phyloP scores from a whole-genome alignment of 2,329 filamentous ascomycete genomes.

The Paecilomyces niveus region DNA sequence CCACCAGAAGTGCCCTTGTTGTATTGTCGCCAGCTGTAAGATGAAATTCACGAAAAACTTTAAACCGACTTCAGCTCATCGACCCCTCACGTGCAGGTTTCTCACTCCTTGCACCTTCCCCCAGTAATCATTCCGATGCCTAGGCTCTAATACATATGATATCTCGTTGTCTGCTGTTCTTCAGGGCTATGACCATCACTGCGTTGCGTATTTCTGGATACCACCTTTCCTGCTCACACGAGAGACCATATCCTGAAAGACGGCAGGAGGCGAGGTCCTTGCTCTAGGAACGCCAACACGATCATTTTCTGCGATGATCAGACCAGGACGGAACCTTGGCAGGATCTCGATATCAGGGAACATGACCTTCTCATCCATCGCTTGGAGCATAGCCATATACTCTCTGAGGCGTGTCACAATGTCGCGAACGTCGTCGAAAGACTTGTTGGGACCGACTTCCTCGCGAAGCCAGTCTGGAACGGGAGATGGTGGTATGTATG shows the following conservation, averaged over 20 bases:
- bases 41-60: not conserved
- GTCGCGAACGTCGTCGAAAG: constrained; percentile 21
- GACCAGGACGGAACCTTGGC: constrained; percentile 18
- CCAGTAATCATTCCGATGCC: not conserved
- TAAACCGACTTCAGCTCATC: not conserved
- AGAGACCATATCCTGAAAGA: not conserved
- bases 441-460: constrained; percentile 16
- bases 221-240: constrained; percentile 3
- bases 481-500: constrained; percentile 22
- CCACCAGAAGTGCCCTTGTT: not conserved
- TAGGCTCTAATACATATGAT: too few species aligned
- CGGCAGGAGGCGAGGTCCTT: not conserved
- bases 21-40: not conserved
- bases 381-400: constrained; percentile 13
- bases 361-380: constrained; percentile 7
- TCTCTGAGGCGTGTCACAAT: constrained; percentile 18
- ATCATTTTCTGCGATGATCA: not conserved
- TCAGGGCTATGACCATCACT: not conserved
- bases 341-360: constrained; percentile 37
- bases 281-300: not conserved
- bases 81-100: not conserved
- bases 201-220: constrained; percentile 2
- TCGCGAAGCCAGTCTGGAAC: constrained; percentile 27
- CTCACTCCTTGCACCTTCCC: not conserved
- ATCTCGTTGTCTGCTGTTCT: not conserved